Evolutionary conservation across 2,329 filamentous ascomycete species (phyloP), one percentile per base, ranked within the genome.

Genomic region (Fusarium aywerte): DNA sequence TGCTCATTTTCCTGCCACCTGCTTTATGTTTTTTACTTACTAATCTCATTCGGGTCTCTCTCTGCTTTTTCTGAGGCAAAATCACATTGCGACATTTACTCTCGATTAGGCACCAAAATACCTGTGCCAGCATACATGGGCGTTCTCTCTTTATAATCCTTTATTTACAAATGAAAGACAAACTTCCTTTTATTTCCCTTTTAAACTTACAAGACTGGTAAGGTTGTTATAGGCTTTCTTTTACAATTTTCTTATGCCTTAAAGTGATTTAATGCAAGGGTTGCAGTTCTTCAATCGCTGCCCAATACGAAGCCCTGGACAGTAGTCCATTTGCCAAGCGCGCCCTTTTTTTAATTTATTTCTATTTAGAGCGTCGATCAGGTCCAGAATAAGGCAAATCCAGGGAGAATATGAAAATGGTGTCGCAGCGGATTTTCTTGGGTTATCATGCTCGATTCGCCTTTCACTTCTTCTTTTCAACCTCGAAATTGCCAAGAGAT

Each of bases 301-400:
- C 68, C 70, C 70, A 71, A 73, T 69, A 63, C 33, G 57, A 50
- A 58, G 32, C 27, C 29, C 58, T 62, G 49, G 36, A 8, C 21
- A 16, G n/a, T 48, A 25, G 12, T 36, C 31, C 11, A 10, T 7
- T 27, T 29, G 31, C 55, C 36, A 38, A 51, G 45, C 45, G 23
- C 32, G 53, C 31, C 27, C 33, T 55, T 45, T 69, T 70, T 54
- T 48, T 58, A n/a, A n/a, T n/a, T n/a, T n/a, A n/a, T n/a, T n/a
- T n/a, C n/a, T n/a, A n/a, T n/a, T n/a, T n/a, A n/a, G 57, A 59
- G 25, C 55, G 70, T 56, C 58, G 68, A 68, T 70, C 63, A 57
- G 43, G 43, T 47, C 42, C 58, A 54, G 42, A 56, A 39, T n/a
- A 52, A 58, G 53, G 55, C 31, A 45, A 47, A 60, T 47, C 53